Evolutionary conservation across 129 eudicot species (phyloP).

Genomic region (Pittosporum tobira): DNA sequence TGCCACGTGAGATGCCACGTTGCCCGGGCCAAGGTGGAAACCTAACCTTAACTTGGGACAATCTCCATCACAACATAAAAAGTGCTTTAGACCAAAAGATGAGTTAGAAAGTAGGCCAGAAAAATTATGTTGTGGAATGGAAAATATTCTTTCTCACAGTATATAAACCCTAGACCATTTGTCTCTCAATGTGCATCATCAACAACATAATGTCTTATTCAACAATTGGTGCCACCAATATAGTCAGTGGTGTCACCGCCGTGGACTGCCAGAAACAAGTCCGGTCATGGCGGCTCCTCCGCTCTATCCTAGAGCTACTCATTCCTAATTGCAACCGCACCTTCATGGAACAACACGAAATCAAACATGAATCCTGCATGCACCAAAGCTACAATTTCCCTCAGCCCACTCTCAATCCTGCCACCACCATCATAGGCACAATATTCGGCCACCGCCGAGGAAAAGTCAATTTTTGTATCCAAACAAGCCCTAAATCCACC

Average conservation of each 20-base stretch:
- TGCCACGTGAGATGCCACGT: too few relatives aligned
- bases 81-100: too few relatives aligned
- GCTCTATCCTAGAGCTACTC: conserved; percentile 51
- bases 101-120: too few relatives aligned
- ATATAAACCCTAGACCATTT: conserved; percentile 31
- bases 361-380: conserved; percentile 4
- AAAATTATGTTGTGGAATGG: too few relatives aligned
- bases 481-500: conserved; percentile 50
- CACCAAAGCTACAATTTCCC: conserved; percentile 17
- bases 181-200: conserved; percentile 17
- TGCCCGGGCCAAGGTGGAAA: too few relatives aligned
- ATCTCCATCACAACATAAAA: too few relatives aligned
- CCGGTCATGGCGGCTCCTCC: conserved; percentile 86
- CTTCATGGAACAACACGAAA: conserved; percentile 26
- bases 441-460: conserved; percentile 53
- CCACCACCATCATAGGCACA: conserved; percentile 51
- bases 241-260: conserved; percentile 33
- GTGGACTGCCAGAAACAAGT: conserved; percentile 88
- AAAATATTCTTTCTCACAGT: neutral
- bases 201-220: conserved; percentile 29
- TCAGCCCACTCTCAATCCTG: conserved; percentile 21
- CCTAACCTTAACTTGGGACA: too few relatives aligned
- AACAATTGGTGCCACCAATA: conserved; percentile 26
- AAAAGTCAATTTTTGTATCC: conserved; percentile 65
- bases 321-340: conserved; percentile 65